These are phyloP conservation scores for Fusarium tanahbumbuense DNA, from an alignment of 2,329 filamentous ascomycete genomes.

Conservation along the genomic window DNA sequence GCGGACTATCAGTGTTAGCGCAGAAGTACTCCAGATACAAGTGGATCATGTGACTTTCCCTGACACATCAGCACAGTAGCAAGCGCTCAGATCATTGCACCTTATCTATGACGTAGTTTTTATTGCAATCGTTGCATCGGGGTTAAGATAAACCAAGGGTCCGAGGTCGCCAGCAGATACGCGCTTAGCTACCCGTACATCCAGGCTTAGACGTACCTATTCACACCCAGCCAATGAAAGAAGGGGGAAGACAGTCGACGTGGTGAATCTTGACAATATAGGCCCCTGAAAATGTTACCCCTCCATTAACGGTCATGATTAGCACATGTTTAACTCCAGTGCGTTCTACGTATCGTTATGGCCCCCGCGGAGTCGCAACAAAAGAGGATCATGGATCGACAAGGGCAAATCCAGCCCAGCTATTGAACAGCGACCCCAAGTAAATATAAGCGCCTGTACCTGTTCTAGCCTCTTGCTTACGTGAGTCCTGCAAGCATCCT, in stretches of 20 bases:
- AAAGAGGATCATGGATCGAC: neutral
- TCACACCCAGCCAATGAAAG: neutral
- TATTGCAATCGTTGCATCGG: neutral
- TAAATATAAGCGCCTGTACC: neutral
- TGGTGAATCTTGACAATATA: neutral
- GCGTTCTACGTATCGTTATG: too few relatives aligned
- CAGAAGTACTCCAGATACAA: too few relatives aligned
- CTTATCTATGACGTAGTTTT: neutral
- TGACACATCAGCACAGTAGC: neutral
- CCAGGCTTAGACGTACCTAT: too few relatives aligned
- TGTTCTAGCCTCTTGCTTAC: neutral
- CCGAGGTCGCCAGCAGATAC: neutral
- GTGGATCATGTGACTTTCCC: too few relatives aligned
- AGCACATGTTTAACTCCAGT: neutral
- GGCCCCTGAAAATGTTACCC: neutral
- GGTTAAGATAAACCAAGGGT: neutral
- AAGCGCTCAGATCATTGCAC: neutral
- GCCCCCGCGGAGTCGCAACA: neutral
- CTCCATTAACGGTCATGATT: neutral
- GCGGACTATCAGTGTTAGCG: too few relatives aligned
- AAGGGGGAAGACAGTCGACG: neutral
- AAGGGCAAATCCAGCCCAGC: neutral
- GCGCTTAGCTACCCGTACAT: neutral
- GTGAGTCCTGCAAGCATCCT: neutral
- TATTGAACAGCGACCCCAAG: neutral